Percentiles rank a stretch among this genome's conserved stretches.
Conservation (phyloP, 2,329 filamentous ascomycete species). For the Phialophora verrucosa region DNA sequence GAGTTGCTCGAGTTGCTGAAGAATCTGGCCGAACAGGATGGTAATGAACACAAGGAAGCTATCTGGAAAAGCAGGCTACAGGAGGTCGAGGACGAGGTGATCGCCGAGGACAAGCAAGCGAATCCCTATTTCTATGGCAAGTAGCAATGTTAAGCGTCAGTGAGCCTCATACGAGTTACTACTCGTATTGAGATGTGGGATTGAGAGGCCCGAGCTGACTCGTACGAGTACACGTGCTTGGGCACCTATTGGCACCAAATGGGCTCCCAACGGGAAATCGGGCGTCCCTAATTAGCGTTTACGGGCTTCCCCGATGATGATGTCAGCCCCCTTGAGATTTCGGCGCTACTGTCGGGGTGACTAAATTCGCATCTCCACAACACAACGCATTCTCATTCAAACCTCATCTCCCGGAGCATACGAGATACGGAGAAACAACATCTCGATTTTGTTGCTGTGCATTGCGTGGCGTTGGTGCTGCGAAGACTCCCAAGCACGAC, state of each 20-base stretch:
- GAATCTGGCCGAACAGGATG: neutral
- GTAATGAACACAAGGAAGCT: neutral
- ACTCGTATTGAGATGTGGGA: too few relatives aligned
- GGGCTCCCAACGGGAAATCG: too few relatives aligned
- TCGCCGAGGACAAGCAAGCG: neutral
- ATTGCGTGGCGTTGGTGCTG: neutral
- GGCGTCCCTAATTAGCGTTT: too few relatives aligned
- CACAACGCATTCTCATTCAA: neutral
- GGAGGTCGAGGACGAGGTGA: conserved; percentile 3
- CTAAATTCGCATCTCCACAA: neutral
- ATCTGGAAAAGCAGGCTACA: neutral
- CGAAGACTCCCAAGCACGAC: neutral
- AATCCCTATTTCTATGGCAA: conserved; percentile 2
- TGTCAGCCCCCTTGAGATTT: neutral
- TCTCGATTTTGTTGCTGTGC: neutral
- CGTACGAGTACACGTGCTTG: too few relatives aligned
- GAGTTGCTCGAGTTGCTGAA: conserved; percentile 2
- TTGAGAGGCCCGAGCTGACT: too few relatives aligned
- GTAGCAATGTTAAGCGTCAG: neutral
- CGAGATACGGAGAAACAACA: neutral
- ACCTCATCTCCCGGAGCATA: neutral
- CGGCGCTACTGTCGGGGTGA: conserved; percentile 4
- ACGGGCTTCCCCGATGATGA: neutral
- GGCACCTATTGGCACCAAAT: too few relatives aligned
- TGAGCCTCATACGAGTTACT: neutral